phyloP scores from a whole-genome alignment of 345 rosid genomes.

The Citrus sinensis region DNA sequence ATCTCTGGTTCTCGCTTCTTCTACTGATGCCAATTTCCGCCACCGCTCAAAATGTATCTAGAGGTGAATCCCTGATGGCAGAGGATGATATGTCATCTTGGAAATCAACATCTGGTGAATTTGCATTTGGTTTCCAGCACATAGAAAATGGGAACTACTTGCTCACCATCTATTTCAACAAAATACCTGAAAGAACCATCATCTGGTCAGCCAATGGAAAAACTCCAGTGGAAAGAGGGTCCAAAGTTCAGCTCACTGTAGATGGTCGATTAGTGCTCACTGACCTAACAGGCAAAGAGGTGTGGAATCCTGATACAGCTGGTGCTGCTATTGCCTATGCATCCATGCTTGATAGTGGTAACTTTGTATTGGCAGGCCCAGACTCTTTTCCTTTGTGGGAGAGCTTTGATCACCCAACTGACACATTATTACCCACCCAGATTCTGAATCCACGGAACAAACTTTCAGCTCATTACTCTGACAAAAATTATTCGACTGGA shows the following conservation, averaged over 20 bases:
- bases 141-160: conserved; percentile 19
- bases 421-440: conserved; percentile 53
- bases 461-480: conserved; percentile 26
- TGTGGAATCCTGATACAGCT: conserved; percentile 26
- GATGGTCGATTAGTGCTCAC: conserved; percentile 35
- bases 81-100: conserved; percentile 14
- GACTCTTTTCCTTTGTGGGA: conserved; percentile 34
- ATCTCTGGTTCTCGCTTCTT: conserved; percentile 13
- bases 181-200: conserved; percentile 38
- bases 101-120: conserved; percentile 48
- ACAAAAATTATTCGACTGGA: conserved; percentile 32
- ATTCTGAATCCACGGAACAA: conserved; percentile 6
- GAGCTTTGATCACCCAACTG: conserved; percentile 49
- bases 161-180: conserved; percentile 39
- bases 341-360: conserved; percentile 51
- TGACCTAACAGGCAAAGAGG: conserved; percentile 21
- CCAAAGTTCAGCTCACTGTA: conserved; percentile 32
- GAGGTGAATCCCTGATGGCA: conserved; percentile 31
- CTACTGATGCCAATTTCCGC: conserved; percentile 14
- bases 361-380: conserved; percentile 34
- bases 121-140: conserved; percentile 46
- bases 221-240: conserved; percentile 29
- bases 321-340: conserved; percentile 30
- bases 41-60: conserved; percentile 25
- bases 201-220: conserved; percentile 49